Percentiles rank a stretch among this genome's conserved stretches.
These are phyloP conservation scores for Pseudogymnoascus sp. DNA, from an alignment of 2,329 filamentous ascomycete genomes.

Conservation along the genomic window DNA sequence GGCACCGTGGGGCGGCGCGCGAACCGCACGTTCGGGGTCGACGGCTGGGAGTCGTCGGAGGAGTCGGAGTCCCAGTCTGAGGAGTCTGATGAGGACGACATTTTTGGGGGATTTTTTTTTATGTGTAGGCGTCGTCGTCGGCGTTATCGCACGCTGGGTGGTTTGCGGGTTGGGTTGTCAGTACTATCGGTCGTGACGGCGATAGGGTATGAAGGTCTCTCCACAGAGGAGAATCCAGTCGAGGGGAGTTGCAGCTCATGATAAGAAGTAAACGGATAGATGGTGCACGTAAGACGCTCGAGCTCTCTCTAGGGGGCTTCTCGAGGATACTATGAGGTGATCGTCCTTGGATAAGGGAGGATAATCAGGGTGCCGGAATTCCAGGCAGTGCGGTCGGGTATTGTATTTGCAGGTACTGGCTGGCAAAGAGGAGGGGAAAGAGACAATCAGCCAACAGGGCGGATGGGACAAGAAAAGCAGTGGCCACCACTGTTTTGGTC, in stretches of 20 bases:
- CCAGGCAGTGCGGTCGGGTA: not conserved
- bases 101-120: slow-evolving; percentile 13
- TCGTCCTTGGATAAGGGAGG: not conserved
- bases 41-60: slow-evolving; percentile 30
- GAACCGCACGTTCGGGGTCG: slow-evolving; percentile 35
- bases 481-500: not conserved
- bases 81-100: not conserved
- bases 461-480: not conserved
- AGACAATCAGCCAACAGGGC: not conserved
- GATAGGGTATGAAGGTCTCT: slow-evolving; percentile 21
- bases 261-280: slow-evolving; percentile 16
- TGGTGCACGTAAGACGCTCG: not conserved
- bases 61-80: slow-evolving; percentile 9
- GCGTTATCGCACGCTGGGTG: not conserved
- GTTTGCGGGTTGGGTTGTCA: slow-evolving; percentile 4
- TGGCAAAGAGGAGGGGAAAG: not conserved
- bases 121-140: not conserved
- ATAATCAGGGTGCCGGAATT: not conserved
- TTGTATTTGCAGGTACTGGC: not conserved
- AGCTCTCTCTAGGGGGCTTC: not conserved
- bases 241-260: slow-evolving; percentile 28
- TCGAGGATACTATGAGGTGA: not conserved
- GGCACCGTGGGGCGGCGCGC: slow-evolving; percentile 30
- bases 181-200: slow-evolving; percentile 6
- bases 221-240: slow-evolving; percentile 26